Evolutionary conservation across 306 rosid species (phyloP).

Genomic region (Lotus japonicus): DNA sequence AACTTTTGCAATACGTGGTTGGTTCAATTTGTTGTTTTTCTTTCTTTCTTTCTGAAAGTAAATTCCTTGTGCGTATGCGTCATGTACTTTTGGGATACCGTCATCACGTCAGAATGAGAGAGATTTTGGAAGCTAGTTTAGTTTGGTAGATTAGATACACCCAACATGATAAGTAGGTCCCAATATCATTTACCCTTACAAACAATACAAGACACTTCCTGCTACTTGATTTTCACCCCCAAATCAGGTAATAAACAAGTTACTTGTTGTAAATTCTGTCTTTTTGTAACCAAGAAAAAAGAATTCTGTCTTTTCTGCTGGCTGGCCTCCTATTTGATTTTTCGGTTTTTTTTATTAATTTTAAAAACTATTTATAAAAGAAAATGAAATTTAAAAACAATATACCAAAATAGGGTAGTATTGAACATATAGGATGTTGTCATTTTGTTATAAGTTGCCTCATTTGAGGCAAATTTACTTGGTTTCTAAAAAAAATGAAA

Average conservation of each 20-base stretch:
- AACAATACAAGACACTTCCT: background rate
- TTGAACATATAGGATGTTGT: no score
- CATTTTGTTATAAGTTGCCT: no score
- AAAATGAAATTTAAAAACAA: no score
- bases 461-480: no score
- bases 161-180: conserved; percentile 5
- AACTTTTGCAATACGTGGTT: background rate
- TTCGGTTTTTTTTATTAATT: background rate
- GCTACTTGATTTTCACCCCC: conserved; percentile 14
- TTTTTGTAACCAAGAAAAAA: no score
- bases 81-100: background rate
- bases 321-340: background rate
- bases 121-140: background rate
- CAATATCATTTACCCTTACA: background rate
- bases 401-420: no score
- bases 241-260: background rate
- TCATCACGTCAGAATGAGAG: background rate
- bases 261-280: background rate
- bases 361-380: no score
- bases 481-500: no score
- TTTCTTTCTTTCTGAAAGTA: background rate
- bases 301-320: conserved; percentile 3
- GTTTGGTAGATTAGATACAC: background rate
- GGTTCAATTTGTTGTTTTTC: background rate
- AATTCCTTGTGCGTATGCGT: background rate